Evolutionary conservation across 371 early-diverging fungal species (phyloP).

Genomic region (Funneliformis caledonium): DNA sequence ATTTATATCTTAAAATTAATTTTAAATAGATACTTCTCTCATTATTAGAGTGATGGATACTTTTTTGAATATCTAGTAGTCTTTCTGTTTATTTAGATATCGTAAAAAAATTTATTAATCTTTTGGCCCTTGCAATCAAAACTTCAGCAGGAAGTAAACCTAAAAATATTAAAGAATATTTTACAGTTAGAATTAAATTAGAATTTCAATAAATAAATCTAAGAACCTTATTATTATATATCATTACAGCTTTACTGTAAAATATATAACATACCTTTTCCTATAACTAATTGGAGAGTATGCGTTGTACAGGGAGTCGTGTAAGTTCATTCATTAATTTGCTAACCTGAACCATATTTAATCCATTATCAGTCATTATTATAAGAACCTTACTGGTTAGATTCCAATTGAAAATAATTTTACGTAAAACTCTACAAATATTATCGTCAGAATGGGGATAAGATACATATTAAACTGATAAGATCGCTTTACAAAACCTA

Average conservation of each 20-base stretch:
- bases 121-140: not conserved
- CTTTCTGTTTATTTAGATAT: not conserved
- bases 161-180: too few relatives aligned
- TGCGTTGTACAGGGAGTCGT: not conserved
- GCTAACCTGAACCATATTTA: not conserved
- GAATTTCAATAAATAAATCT: too few relatives aligned
- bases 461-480: not conserved
- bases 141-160: too few relatives aligned
- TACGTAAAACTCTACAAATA: not conserved
- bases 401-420: not conserved
- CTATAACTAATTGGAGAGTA: not conserved
- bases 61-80: not conserved
- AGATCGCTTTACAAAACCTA: too few relatives aligned
- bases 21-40: not conserved
- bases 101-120: not conserved
- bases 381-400: not conserved
- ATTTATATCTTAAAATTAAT: too few relatives aligned
- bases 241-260: too few relatives aligned
- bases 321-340: not conserved
- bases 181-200: too few relatives aligned
- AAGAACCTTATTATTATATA: too few relatives aligned
- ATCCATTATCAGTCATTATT: not conserved
- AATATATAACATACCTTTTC: too few relatives aligned
- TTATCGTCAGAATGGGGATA: not conserved
- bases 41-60: not conserved